These are phyloP conservation scores for Daedalea quercina DNA, from an alignment of 768 basidiomycete genomes.

Conservation along the genomic window DNA sequence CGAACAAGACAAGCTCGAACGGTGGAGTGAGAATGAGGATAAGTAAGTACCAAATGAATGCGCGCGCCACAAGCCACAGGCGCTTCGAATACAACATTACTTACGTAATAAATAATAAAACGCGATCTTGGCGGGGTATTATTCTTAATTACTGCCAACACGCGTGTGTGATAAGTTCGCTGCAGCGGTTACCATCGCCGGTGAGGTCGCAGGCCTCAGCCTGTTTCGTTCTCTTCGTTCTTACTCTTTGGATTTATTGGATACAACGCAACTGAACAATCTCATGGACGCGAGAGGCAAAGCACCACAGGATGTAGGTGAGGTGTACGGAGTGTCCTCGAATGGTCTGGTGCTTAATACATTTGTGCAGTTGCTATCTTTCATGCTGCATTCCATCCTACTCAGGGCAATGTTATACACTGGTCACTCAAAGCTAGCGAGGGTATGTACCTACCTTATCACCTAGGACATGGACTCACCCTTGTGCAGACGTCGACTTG, in stretches of 20 bases:
- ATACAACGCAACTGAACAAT: not conserved
- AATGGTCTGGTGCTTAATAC: not conserved
- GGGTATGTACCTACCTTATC: slow-evolving; percentile 30
- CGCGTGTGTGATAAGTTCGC: too few relatives aligned
- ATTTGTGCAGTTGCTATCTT: slow-evolving; percentile 63
- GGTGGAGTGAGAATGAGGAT: not conserved
- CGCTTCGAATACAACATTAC: too few relatives aligned
- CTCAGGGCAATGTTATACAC: slow-evolving; percentile 71
- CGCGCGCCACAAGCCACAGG: too few relatives aligned
- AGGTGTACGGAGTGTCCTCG: slow-evolving; percentile 7
- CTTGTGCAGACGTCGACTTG: slow-evolving; percentile 49
- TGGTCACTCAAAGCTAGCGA: slow-evolving; percentile 71
- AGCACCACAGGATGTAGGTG: slow-evolving; percentile 51
- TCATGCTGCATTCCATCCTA: slow-evolving; percentile 81
- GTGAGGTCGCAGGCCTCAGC: not conserved
- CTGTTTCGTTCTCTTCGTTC: not conserved
- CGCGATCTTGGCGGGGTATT: too few relatives aligned
- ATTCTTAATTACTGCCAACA: too few relatives aligned
- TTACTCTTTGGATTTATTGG: not conserved
- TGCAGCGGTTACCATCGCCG: too few relatives aligned
- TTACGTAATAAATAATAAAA: too few relatives aligned
- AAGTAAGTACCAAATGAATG: not conserved
- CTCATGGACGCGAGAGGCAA: slow-evolving; percentile 1
- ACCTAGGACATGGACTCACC: not conserved
- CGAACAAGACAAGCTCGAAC: not conserved